Evolutionary conservation across 2,329 filamentous ascomycete species (phyloP).

Genomic region (Podosphaera xanthii): DNA sequence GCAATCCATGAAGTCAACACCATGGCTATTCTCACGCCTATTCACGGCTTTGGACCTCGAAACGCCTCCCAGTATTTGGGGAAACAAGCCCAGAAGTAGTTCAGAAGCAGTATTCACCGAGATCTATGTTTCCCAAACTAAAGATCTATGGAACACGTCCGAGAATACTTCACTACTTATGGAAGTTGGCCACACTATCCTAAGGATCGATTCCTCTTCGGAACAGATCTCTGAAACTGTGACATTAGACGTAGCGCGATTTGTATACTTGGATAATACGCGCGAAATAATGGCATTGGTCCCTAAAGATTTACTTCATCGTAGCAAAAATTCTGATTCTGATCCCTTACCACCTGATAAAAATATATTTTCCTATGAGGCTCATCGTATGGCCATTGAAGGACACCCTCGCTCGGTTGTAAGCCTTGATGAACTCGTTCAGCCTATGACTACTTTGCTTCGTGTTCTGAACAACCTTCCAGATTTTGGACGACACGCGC

Average conservation of each 20-base stretch:
- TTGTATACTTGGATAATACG: constrained; percentile 16
- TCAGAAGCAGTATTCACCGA: constrained; percentile 34
- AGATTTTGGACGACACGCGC: neutral
- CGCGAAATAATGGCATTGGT: constrained; percentile 14
- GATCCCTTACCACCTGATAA: constrained; percentile 16
- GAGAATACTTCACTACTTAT: constrained; percentile 38
- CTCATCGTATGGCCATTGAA: constrained; percentile 7
- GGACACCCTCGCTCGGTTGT: neutral
- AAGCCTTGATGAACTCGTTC: neutral
- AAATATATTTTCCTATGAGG: constrained; percentile 14
- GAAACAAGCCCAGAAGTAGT: constrained; percentile 34
- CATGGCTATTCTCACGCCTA: constrained; percentile 65
- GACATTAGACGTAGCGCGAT: constrained; percentile 14
- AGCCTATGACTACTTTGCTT: neutral
- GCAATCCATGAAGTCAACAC: constrained; percentile 46
- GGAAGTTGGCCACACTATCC: constrained; percentile 30
- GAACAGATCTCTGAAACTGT: constrained; percentile 5
- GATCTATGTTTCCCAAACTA: constrained; percentile 41
- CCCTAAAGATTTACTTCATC: constrained; percentile 13
- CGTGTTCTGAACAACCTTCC: neutral
- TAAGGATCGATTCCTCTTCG: constrained; percentile 9
- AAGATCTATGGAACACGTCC: constrained; percentile 51
- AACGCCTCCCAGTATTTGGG: constrained; percentile 66
- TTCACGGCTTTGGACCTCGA: constrained; percentile 64
- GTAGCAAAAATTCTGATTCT: constrained; percentile 15